Conservation (phyloP, 2,329 filamentous ascomycete species). For the Nemania abortiva region DNA sequence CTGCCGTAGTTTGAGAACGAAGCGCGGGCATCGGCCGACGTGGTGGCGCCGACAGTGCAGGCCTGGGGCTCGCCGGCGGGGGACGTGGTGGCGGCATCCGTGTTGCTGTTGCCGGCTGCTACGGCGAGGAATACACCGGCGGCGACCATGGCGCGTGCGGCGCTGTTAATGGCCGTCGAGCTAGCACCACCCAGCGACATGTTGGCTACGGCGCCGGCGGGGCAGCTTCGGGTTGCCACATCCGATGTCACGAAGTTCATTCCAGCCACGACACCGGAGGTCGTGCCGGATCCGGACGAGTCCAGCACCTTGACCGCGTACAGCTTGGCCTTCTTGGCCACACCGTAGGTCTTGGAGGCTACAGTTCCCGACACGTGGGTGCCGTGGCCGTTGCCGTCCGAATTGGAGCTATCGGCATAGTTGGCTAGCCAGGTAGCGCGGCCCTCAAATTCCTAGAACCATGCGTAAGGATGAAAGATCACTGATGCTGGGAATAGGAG, state of each 20-base stretch:
- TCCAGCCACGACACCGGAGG: conserved; percentile 50
- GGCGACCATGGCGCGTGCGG: conserved; percentile 60
- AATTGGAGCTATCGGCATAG: conserved; percentile 52
- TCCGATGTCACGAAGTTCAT: conserved; percentile 59
- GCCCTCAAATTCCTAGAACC: conserved; percentile 55
- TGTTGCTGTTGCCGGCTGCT: conserved; percentile 65
- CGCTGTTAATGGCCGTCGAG: conserved; percentile 62
- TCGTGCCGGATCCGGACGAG: conserved; percentile 46
- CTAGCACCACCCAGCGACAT: conserved; percentile 65
- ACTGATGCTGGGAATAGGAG: neutral
- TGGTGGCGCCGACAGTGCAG: conserved; percentile 66
- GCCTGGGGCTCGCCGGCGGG: conserved; percentile 62
- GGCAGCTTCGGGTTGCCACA: conserved; percentile 57
- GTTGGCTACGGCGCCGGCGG: conserved; percentile 62
- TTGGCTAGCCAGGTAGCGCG: conserved; percentile 55
- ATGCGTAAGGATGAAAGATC: conserved; percentile 33
- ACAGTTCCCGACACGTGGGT: conserved; percentile 51
- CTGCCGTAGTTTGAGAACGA: conserved; percentile 64
- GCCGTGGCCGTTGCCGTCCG: conserved; percentile 58
- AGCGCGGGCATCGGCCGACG: conserved; percentile 54
- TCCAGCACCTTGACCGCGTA: conserved; percentile 62
- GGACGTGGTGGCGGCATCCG: conserved; percentile 57
- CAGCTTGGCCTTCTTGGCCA: conserved; percentile 58
- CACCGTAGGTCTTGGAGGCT: conserved; percentile 58
- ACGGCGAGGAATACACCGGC: conserved; percentile 65